Percentiles rank a stretch among this genome's conserved stretches.
phyloP scores from a whole-genome alignment of 345 rosid species.

The Excoecaria cochinchinensis region DNA sequence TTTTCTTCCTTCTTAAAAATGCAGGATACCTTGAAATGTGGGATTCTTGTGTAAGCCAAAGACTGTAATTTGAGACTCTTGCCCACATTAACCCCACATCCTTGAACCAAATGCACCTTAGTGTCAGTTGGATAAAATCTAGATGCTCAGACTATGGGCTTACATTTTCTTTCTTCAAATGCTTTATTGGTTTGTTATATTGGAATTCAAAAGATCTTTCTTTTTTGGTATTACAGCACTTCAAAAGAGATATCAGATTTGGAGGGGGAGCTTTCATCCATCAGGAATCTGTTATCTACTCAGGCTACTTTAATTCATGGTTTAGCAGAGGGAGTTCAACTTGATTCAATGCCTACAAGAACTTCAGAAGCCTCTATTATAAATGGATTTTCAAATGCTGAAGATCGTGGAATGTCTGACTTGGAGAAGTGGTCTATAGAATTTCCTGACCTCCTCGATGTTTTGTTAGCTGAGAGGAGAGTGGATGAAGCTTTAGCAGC shows the following conservation, averaged over 20 bases:
- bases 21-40: background rate
- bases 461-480: constrained; percentile 92
- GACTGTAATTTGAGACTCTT: background rate
- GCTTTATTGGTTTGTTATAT: background rate
- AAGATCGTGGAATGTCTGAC: constrained; percentile 69
- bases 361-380: constrained; percentile 42
- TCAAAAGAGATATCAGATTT: constrained; percentile 98
- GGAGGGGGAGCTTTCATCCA: constrained; percentile 95
- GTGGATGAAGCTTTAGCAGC: constrained; percentile 89
- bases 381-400: constrained; percentile 38
- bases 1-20: background rate
- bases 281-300: constrained; percentile 85
- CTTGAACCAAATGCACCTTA: background rate
- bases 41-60: background rate
- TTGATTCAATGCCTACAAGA: constrained; percentile 50
- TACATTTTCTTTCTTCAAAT: background rate
- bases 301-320: constrained; percentile 93
- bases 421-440: constrained; percentile 83
- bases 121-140: background rate
- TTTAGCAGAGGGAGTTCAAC: constrained; percentile 82
- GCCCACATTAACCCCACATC: background rate
- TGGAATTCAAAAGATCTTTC: background rate
- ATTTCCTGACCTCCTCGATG: constrained; percentile 89
- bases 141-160: background rate
- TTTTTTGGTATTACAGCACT: constrained; percentile 52